Evolutionary conservation across 768 basidiomycete genomes (phyloP).

Genomic region (Boletus rubroflammeus): DNA sequence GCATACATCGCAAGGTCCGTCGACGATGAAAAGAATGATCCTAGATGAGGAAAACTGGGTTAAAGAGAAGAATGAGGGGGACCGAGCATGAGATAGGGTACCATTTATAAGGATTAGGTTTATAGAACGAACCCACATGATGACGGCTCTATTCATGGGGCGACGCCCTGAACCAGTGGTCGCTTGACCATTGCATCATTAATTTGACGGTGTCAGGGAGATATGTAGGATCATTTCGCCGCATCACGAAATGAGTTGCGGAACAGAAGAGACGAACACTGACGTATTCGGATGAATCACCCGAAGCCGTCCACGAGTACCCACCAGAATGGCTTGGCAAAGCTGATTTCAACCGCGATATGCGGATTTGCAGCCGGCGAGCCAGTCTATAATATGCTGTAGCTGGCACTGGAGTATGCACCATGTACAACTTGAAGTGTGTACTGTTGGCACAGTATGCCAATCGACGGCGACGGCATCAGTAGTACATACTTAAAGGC

Average conservation of each 20-base stretch:
- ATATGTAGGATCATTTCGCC: background rate
- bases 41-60: background rate
- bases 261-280: background rate
- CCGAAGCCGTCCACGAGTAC: too few species aligned
- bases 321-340: background rate
- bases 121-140: background rate
- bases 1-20: slow-evolving; percentile 19
- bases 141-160: too few species aligned
- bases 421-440: too few species aligned
- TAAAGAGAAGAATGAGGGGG: background rate
- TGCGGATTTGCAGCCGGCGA: background rate
- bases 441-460: too few species aligned
- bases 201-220: background rate
- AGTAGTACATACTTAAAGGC: too few species aligned
- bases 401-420: too few species aligned
- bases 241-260: background rate
- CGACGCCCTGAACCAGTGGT: background rate
- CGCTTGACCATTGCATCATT: background rate
- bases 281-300: background rate
- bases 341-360: background rate
- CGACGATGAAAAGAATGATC: background rate
- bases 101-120: slow-evolving; percentile 4
- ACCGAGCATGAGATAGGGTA: background rate
- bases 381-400: background rate
- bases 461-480: too few species aligned